phyloP scores from a whole-genome alignment of 768 basidiomycete genomes.

The Boletus fagicola region DNA sequence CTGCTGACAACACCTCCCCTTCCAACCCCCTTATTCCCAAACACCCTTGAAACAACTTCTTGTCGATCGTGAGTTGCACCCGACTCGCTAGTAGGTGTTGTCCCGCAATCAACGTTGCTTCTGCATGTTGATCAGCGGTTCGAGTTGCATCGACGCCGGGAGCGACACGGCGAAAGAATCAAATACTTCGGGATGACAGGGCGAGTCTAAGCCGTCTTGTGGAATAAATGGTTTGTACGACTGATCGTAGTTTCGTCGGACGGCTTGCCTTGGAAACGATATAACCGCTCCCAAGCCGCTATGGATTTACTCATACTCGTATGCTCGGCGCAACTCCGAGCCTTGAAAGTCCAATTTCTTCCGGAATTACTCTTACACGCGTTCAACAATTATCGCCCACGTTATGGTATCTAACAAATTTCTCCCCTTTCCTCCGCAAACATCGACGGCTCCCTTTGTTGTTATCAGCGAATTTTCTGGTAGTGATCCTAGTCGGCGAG shows the following conservation, averaged over 20 bases:
- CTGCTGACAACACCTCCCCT: constrained; percentile 49
- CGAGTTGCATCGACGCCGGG: constrained; percentile 74
- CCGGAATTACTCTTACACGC: not conserved
- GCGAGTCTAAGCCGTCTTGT: constrained; percentile 51
- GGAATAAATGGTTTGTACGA: no score
- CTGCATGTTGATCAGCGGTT: constrained; percentile 85
- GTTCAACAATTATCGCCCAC: not conserved
- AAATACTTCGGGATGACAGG: constrained; percentile 78
- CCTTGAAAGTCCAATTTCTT: no score
- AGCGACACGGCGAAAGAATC: constrained; percentile 70
- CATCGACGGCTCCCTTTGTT: not conserved
- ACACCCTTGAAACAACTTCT: constrained; percentile 74
- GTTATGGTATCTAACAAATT: not conserved
- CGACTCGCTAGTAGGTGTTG: constrained; percentile 81
- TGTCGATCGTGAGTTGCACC: constrained; percentile 67
- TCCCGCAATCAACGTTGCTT: constrained; percentile 77
- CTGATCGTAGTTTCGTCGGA: no score
- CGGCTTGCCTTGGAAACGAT: no score
- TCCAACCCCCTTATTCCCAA: constrained; percentile 68
- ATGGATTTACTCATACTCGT: no score
- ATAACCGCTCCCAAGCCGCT: no score
- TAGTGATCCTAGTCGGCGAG: not conserved
- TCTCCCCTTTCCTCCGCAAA: no score
- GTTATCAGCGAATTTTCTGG: not conserved
- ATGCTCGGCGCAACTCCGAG: no score